Conservation (phyloP, 345 rosid genomes). For the Eucalyptus regnans region DNA sequence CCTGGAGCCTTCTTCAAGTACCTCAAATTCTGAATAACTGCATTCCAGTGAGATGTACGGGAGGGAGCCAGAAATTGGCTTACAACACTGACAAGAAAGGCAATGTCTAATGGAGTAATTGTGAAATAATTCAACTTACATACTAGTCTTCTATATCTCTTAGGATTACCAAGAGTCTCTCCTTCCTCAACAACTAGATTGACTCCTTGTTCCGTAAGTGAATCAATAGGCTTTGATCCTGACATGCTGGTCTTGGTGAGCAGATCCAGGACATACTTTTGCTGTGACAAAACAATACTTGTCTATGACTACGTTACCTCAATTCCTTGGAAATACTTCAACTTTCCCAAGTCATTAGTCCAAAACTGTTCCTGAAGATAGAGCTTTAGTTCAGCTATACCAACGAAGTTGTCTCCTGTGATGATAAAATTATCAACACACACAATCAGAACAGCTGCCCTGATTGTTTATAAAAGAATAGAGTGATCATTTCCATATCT, state of each 20-base stretch:
- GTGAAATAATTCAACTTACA: background rate
- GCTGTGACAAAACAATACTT: background rate
- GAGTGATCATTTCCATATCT: background rate
- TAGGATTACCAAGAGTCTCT: background rate
- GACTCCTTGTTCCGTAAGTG: background rate
- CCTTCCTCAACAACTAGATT: background rate
- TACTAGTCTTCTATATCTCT: background rate
- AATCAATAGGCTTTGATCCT: background rate
- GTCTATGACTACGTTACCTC: background rate
- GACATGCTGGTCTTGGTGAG: rapidly evolving
- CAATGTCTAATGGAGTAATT: background rate
- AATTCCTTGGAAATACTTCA: background rate
- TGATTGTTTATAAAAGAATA: background rate
- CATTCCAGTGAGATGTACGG: background rate
- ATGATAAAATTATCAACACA: background rate
- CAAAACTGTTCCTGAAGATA: background rate
- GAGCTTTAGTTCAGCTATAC: background rate
- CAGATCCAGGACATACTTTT: background rate
- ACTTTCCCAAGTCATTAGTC: background rate
- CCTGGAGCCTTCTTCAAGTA: background rate
- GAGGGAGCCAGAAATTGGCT: background rate
- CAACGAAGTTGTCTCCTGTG: background rate
- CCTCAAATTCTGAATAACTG: background rate
- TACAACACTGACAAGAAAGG: background rate
- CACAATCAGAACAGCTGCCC: background rate